Conservation (phyloP, 495 filamentous ascomycete genomes). For the Saxophila tyrrhenica region DNA sequence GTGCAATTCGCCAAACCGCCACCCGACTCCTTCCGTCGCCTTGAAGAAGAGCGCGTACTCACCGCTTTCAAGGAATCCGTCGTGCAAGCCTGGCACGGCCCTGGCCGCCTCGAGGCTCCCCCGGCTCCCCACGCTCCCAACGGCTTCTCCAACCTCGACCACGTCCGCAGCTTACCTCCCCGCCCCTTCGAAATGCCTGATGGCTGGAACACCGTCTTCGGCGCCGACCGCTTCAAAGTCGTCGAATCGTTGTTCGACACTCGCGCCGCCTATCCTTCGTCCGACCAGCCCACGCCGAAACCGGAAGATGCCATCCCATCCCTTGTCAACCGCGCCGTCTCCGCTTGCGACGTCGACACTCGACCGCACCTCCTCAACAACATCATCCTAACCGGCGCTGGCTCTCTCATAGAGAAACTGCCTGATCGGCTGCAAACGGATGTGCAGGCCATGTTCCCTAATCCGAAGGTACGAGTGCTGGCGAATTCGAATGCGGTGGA, state of each 20-base stretch:
- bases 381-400: conserved; percentile 85
- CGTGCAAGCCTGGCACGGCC: conserved; percentile 85
- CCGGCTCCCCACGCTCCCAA: conserved; percentile 34
- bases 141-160: conserved; percentile 48
- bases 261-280: conserved; percentile 47
- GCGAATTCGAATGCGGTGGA: conserved; percentile 78
- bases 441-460: conserved; percentile 64
- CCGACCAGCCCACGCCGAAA: conserved; percentile 40
- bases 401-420: conserved; percentile 75
- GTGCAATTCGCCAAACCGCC: conserved; percentile 56
- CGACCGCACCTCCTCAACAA: conserved; percentile 72
- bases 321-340: conserved; percentile 65
- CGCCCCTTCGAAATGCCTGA: conserved; percentile 95
- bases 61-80: conserved; percentile 96
- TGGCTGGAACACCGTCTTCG: conserved; percentile 87
- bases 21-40: conserved; percentile 57
- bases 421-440: conserved; percentile 80
- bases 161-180: conserved; percentile 50
- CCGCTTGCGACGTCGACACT: conserved; percentile 75
- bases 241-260: conserved; percentile 84
- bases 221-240: conserved; percentile 69
- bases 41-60: conserved; percentile 86
- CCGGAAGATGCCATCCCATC: conserved; percentile 65
- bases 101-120: conserved; percentile 48
- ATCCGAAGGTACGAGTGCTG: conserved; percentile 69